A percentile compares a stretch with the other conserved stretches of the same genome.
These are phyloP conservation scores for Aspergillus leporis DNA, from an alignment of 495 filamentous ascomycete genomes.

Conservation along the genomic window DNA sequence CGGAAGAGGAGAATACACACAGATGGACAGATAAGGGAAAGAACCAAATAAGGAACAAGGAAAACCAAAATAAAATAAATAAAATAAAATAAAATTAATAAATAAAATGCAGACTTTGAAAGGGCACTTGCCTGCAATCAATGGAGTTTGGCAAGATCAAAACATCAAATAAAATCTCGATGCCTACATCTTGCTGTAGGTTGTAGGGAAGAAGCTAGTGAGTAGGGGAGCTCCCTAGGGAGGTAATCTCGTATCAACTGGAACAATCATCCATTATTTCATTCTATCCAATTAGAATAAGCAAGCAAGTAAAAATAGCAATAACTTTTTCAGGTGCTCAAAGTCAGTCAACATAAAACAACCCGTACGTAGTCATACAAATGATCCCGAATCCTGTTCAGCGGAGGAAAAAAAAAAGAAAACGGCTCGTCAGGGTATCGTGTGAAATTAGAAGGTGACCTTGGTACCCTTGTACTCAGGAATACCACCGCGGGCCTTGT, in stretches of 20 bases:
- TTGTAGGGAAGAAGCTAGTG: no score
- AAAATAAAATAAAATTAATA: neutral
- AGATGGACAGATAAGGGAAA: constrained; percentile 10
- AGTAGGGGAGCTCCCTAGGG: neutral
- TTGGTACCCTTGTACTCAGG: constrained; percentile 90
- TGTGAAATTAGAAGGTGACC: constrained; percentile 71
- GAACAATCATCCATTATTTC: neutral
- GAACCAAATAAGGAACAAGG: constrained; percentile 7
- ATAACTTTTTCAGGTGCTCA: constrained; percentile 16
- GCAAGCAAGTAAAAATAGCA: constrained; percentile 5
- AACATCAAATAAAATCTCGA: neutral
- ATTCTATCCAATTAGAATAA: constrained; percentile 2
- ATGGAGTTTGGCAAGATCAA: neutral
- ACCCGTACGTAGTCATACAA: constrained; percentile 4
- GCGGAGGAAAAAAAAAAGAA: constrained; percentile 6
- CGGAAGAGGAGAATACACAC: constrained; percentile 3
- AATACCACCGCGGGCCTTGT: constrained; percentile 71
- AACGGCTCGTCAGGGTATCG: constrained; percentile 2
- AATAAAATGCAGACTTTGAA: no score
- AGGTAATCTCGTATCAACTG: constrained; percentile 7
- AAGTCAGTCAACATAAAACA: constrained; percentile 6
- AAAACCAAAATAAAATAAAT: constrained; percentile 7
- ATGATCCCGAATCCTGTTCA: constrained; percentile 4
- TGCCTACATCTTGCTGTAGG: no score
- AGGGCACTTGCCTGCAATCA: neutral